phyloP scores from a whole-genome alignment of 805 yeast species.

The Wickerhamiella azyma region DNA sequence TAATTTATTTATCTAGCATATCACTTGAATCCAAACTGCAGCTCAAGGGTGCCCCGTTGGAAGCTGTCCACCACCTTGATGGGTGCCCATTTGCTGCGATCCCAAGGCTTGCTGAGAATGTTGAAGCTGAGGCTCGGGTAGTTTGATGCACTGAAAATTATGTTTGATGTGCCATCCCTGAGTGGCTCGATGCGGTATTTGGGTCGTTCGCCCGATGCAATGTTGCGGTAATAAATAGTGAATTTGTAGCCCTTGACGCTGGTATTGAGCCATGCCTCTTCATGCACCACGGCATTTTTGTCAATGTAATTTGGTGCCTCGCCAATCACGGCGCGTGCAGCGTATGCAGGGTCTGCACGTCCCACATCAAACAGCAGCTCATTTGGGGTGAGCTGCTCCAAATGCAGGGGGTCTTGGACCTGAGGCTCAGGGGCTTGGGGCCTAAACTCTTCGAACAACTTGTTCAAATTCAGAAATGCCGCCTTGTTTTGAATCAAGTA shows the following conservation, averaged over 20 bases:
- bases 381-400: not conserved
- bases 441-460: not conserved
- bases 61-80: constrained; percentile 23
- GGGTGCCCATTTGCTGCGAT: constrained; percentile 18
- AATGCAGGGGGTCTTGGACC: not conserved
- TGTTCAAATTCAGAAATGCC: not conserved
- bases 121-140: constrained; percentile 26
- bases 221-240: constrained; percentile 25
- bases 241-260: constrained; percentile 27
- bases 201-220: constrained; percentile 22
- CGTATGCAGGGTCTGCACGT: constrained; percentile 4
- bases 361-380: constrained; percentile 8
- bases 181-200: constrained; percentile 21
- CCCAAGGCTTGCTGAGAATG: constrained; percentile 27
- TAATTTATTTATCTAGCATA: constrained; percentile 13
- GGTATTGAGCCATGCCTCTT: constrained; percentile 8
- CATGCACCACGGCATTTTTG: constrained; percentile 20
- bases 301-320: constrained; percentile 11
- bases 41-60: constrained; percentile 25
- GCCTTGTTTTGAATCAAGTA: constrained; percentile 1
- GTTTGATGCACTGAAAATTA: constrained; percentile 24
- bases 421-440: not conserved
- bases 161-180: constrained; percentile 20
- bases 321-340: constrained; percentile 7
- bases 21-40: constrained; percentile 26